Evolutionary conservation across 805 yeast species (phyloP), one percentile per base, ranked within the genome.

Genomic region (Wickerhamiella kurtzmanii): DNA sequence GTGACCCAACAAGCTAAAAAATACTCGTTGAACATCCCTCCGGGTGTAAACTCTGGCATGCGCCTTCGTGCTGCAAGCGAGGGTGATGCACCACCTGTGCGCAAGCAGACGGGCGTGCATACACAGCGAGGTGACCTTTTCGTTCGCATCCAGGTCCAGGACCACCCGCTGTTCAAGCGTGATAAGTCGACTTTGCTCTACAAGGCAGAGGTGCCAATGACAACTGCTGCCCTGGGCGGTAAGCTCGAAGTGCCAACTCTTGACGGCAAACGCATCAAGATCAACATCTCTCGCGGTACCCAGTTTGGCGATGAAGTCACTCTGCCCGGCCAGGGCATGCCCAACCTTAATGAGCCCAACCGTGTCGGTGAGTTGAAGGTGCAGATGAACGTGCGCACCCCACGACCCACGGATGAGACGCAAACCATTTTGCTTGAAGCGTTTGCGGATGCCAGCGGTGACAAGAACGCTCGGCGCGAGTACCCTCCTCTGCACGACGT

Each of bases 141-240:
- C 52, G 78, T 92, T 18, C 74, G 95, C 56, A 77, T 92, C 37
- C 76, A 78, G 53, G 92, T 92, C 22, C 70, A 74, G 54, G 79
- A 79, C 25, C 96, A 92, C 62, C 72, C 79, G 35, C 65, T 69
- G 25, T 92, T 88, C 64, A 66, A 70, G 22, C 74, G 95, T 44
- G 70, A 69, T 32, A 80, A 82, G 35, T 74, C 76, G 53, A 80
- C 84, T 57, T 72, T 92, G 49, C 62, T 82, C 48, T 74, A 77
- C 58, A 70, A 72, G 22, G 76, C 79, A 42, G 76, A 77, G 40
- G 78, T 92, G 45, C 82, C 92, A 43, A 82, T 86, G 78, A 92
- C 98, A 1, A 92, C 98, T 0, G 98, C 98, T 1, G 87, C 96
- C 0, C 70, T 92, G 41, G 99, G 99, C 50, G 99, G 99, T 36